Conservation (phyloP, 2,329 filamentous ascomycete species). For the Aspergillus sp. region DNA sequence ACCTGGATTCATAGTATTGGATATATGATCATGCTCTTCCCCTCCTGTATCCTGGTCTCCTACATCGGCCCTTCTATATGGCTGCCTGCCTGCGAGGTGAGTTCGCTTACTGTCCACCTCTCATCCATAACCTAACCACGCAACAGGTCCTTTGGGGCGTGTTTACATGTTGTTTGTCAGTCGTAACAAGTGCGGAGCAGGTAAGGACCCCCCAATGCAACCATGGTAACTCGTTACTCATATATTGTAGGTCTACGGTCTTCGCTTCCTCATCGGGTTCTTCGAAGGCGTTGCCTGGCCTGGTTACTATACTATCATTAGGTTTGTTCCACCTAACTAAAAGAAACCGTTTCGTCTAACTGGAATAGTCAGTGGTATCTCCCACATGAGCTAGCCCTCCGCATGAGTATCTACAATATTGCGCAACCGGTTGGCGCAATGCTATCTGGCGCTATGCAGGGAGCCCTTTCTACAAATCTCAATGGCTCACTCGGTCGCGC, state of each 20-base stretch:
- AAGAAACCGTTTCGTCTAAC: accelerated
- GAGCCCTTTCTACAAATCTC: slow-evolving; percentile 7
- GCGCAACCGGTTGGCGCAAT: slow-evolving; percentile 8
- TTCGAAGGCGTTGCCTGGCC: neutral
- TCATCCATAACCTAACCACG: neutral
- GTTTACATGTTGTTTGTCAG: neutral
- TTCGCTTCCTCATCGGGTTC: neutral
- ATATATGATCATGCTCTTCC: neutral
- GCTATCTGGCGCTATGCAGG: slow-evolving; percentile 9
- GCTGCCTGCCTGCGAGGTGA: neutral
- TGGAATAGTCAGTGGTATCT: neutral
- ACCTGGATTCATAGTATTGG: neutral
- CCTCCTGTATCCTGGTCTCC: neutral
- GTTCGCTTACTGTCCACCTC: neutral
- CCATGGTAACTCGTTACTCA: neutral
- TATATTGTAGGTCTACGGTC: neutral
- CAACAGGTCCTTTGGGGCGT: neutral
- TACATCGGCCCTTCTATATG: neutral
- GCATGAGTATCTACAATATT: slow-evolving; percentile 11
- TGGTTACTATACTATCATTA: neutral
- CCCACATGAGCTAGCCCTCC: neutral
- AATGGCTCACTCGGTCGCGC: slow-evolving; percentile 3
- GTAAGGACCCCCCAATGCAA: neutral
- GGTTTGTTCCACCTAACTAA: neutral
- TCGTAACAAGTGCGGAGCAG: neutral